A percentile compares a stretch with the other conserved stretches of the same genome.
Conservation (phyloP, 2,329 filamentous ascomycete species). For the Lecanicillium sp. region DNA sequence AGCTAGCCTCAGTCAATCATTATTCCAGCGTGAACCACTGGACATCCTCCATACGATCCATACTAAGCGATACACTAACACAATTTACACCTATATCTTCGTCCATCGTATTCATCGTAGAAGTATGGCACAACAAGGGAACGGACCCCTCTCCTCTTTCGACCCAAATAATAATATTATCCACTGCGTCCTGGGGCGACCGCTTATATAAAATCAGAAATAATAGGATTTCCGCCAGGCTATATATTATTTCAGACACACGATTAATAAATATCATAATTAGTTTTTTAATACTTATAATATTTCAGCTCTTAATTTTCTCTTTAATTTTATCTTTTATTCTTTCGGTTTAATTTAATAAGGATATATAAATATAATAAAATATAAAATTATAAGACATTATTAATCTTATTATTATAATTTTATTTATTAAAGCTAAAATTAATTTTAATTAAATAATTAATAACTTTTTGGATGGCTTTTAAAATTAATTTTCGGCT, state of each 20-base stretch:
- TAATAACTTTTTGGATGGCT: background rate
- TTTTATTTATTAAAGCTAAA: constrained; percentile 11
- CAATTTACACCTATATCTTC: background rate
- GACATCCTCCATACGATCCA: background rate
- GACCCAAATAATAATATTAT: background rate
- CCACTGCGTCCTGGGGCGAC: no score
- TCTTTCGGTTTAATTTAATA: background rate
- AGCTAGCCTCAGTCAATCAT: background rate
- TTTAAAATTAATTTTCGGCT: background rate
- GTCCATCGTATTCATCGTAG: background rate
- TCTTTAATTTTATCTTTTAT: background rate
- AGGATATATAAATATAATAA: constrained; percentile 2
- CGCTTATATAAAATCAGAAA: background rate
- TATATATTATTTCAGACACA: background rate
- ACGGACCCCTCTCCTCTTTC: no score
- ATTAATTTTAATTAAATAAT: background rate
- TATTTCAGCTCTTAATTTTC: background rate
- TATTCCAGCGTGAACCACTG: background rate
- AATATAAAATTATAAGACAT: constrained; percentile 17
- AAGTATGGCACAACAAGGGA: background rate
- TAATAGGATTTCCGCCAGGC: background rate
- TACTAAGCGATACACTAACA: background rate
- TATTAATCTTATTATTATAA: constrained; percentile 19
- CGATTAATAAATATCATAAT: background rate
- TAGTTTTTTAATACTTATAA: background rate